Conservation (phyloP, 306 rosid genomes). For the Leucaena leucocephala region DNA sequence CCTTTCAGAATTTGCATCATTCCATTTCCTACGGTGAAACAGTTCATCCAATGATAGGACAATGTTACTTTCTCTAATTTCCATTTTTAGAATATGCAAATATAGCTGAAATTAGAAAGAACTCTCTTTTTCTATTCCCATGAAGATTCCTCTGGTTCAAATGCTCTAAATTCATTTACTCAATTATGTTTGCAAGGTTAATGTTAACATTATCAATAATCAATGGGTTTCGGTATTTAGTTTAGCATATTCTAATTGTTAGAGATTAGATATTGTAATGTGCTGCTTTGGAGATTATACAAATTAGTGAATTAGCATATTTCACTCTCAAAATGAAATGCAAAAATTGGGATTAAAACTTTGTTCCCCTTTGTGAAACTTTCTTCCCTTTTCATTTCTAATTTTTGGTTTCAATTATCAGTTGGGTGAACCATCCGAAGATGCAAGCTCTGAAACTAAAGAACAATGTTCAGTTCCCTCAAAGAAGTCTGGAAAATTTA, state of each 20-base stretch:
- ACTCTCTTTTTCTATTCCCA: background rate
- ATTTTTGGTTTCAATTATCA: conserved; percentile 37
- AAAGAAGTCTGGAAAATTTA: conserved; percentile 40
- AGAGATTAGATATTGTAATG: background rate
- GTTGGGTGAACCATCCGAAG: conserved; percentile 61
- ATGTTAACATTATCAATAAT: background rate
- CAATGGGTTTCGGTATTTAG: background rate
- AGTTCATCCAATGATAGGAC: background rate
- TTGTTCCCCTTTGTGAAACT: background rate
- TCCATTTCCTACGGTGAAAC: background rate
- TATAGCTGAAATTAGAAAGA: background rate
- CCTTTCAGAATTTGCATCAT: background rate
- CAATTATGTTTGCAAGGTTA: background rate
- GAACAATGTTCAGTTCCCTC: conserved; percentile 38
- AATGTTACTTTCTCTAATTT: no score
- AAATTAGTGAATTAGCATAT: background rate
- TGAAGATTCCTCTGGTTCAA: background rate
- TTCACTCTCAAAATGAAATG: background rate
- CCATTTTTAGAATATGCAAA: background rate
- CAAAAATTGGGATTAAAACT: background rate
- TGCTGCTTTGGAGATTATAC: conserved; percentile 1
- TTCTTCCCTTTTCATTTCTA: background rate
- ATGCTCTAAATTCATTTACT: background rate
- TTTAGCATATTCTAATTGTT: background rate
- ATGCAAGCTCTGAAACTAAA: conserved; percentile 36